Evolutionary conservation across 75 land plant species (phyloP).

Genomic region (Azolla pinnata): DNA sequence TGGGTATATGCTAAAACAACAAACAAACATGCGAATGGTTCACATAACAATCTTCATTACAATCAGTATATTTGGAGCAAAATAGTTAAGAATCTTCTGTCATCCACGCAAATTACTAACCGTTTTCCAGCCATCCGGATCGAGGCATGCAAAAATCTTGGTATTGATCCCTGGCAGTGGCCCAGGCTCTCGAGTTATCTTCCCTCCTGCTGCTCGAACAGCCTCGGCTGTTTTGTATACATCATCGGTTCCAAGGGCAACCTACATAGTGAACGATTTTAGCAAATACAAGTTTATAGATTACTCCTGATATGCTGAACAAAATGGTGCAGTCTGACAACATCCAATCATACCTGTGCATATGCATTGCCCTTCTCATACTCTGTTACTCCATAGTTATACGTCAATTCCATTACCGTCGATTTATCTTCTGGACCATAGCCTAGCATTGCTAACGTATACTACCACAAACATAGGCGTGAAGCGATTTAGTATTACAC

Average conservation of each 20-base stretch:
- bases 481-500: not conserved
- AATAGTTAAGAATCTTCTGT: no score
- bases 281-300: no score
- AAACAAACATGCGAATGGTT: no score
- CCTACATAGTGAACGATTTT: no score
- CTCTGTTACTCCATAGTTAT: constrained; percentile 74
- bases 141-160: constrained; percentile 76
- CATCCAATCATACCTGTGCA: constrained; percentile 81
- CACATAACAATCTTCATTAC: no score
- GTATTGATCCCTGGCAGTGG: constrained; percentile 79
- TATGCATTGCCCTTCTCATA: constrained; percentile 87
- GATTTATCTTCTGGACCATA: constrained; percentile 93
- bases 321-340: no score
- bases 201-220: constrained; percentile 50
- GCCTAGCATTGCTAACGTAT: constrained; percentile 90
- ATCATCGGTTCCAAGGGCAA: constrained; percentile 88
- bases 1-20: no score
- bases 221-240: constrained; percentile 95
- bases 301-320: no score
- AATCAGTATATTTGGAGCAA: no score
- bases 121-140: constrained; percentile 98
- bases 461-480: constrained; percentile 24
- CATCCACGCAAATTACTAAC: no score
- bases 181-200: constrained; percentile 72
- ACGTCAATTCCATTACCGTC: constrained; percentile 89